Evolutionary conservation across 345 rosid genomes (phyloP), one percentile per base, ranked within the genome.

Genomic region (Fremontodendron californicum): DNA sequence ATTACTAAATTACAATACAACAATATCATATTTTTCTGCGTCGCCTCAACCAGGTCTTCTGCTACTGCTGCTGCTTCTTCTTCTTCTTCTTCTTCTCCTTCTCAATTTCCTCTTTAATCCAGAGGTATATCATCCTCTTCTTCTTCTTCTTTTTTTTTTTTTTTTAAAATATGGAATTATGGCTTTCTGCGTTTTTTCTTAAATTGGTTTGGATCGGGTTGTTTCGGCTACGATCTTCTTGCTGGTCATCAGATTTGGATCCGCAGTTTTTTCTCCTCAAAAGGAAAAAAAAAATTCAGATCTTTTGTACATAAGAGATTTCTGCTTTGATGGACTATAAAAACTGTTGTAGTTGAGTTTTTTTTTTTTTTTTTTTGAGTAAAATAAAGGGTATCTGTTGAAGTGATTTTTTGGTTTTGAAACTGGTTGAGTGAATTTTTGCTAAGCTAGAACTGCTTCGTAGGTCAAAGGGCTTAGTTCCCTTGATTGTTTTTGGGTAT

Each of bases 151-250:
- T 0, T 3, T 39, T 39, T 39, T 39, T 55, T 4, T 8, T 9
- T 55, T 23, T 55, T 9, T n/a, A n/a, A 2, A 15, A 3, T 48
- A 12, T 12, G 61, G 21, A 21, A 21, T 55, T 11, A 55, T 25
- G 33, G 4, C 0, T 43, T 57, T 69, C 37, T 55, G 18, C 2
- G 18, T 21, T 29, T n/a, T 54, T 19, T 31, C n/a, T 62, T 13
- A 46, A 27, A 6, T 70, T 43, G 66, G 37, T 75, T 67, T 73
- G 84, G 80, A 78, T 85, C 83, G 78, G 76, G 45, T 71, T 75
- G 15, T 75, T 5, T 10, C 16, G 33, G 63, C 74, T 29, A 58
- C 54, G 81, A 71, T 80, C 79, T 83, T 61, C n/a, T 57, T 39
- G 29, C 21, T 15, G 40, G 29, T 75, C n/a, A 16, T 48, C 67